A percentile compares a stretch with the other conserved stretches of the same genome.
These are phyloP conservation scores for Kodamaea kakaduensis DNA, from an alignment of 805 yeast genomes.

Conservation along the genomic window DNA sequence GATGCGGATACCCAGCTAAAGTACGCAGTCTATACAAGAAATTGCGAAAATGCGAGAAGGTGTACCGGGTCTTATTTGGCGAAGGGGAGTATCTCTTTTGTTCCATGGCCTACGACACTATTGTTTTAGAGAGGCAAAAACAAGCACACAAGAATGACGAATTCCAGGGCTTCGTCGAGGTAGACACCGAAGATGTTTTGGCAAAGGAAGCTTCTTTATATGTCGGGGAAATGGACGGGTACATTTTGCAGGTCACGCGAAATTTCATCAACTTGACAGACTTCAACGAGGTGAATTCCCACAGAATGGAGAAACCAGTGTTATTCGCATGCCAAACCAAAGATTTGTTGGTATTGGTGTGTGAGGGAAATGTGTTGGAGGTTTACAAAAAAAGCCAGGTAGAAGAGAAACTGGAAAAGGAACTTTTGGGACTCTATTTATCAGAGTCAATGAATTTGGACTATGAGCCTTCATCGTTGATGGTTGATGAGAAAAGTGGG, in stretches of 20 bases:
- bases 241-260: conserved; percentile 26
- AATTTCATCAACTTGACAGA: conserved; percentile 19
- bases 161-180: conserved; percentile 13
- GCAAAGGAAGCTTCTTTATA: conserved; percentile 5
- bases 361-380: conserved; percentile 12
- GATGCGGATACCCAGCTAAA: conserved; percentile 28
- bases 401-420: neutral
- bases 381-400: conserved; percentile 7
- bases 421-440: neutral
- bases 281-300: conserved; percentile 13
- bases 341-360: conserved; percentile 13
- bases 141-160: too few relatives aligned
- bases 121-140: conserved; percentile 32
- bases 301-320: conserved; percentile 10
- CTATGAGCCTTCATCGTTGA: conserved; percentile 3
- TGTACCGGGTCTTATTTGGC: conserved; percentile 17
- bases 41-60: conserved; percentile 26
- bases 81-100: conserved; percentile 27
- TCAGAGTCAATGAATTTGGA: conserved; percentile 1
- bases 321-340: conserved; percentile 12
- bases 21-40: conserved; percentile 24
- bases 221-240: conserved; percentile 10
- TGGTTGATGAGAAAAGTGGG: neutral
- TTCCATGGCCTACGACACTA: conserved; percentile 36
- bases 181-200: conserved; percentile 1